A percentile compares a stretch with the other conserved stretches of the same genome.
Evolutionary conservation across 1,139 yeast genomes (phyloP).

Genomic region (Candida labiduridarum): DNA sequence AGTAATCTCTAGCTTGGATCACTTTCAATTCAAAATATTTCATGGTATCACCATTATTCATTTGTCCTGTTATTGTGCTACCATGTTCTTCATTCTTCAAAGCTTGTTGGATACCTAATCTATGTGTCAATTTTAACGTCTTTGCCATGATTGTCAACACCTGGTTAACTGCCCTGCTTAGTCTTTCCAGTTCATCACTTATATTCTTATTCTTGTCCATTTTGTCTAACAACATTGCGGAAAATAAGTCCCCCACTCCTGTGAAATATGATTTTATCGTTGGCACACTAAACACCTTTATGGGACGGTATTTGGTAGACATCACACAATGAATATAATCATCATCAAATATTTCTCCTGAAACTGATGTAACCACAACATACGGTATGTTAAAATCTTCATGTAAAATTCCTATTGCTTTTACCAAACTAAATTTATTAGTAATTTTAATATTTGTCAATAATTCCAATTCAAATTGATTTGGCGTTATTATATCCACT

Average conservation of each 20-base stretch:
- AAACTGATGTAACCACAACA: slow-evolving; percentile 60
- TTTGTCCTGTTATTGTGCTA: slow-evolving; percentile 24
- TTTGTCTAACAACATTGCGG: slow-evolving; percentile 73
- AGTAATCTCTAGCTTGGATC: slow-evolving; percentile 37
- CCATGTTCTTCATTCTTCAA: slow-evolving; percentile 12
- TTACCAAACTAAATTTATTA: slow-evolving; percentile 39
- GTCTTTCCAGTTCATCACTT: slow-evolving; percentile 12
- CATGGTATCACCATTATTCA: slow-evolving; percentile 42
- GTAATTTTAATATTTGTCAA: slow-evolving; percentile 56
- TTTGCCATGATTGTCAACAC: slow-evolving; percentile 52
- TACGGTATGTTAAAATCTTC: slow-evolving; percentile 52
- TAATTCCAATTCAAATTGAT: slow-evolving; percentile 86
- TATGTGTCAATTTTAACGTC: slow-evolving; percentile 46
- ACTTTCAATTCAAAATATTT: slow-evolving; percentile 44
- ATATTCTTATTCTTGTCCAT: slow-evolving; percentile 32
- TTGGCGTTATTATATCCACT: slow-evolving; percentile 81
- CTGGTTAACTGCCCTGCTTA: slow-evolving; percentile 45
- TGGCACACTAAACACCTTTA: slow-evolving; percentile 47
- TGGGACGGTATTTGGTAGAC: slow-evolving; percentile 31
- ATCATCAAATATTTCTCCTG: slow-evolving; percentile 13
- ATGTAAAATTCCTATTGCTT: slow-evolving; percentile 55
- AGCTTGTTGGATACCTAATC: slow-evolving; percentile 21
- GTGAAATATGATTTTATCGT: slow-evolving; percentile 74
- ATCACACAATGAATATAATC: slow-evolving; percentile 54
- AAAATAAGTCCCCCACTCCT: slow-evolving; percentile 91